Evolutionary conservation across 2,329 filamentous ascomycete species (phyloP), one percentile per base, ranked within the genome.

Genomic region (Pseudogymnoascus destructans): DNA sequence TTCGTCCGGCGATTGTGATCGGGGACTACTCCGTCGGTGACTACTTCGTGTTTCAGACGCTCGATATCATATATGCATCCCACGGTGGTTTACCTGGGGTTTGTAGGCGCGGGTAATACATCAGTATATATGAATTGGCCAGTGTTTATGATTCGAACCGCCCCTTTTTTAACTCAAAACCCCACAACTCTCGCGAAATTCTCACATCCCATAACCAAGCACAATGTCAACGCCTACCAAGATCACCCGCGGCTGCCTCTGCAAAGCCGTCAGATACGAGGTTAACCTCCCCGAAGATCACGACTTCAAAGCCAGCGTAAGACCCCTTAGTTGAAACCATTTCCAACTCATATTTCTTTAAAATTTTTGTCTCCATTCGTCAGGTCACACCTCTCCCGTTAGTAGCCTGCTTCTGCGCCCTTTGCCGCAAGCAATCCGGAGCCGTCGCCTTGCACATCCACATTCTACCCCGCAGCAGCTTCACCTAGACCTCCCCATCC

Each of bases 391-490:
- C 2, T 23, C 6, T 19, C 15, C 61, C 76, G 75, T 70, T 71
- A 60, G 66, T 68, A 49, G 78, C 74, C 4, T 81, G 78, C 65
- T 77, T 80, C 63, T 81, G 78, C 69, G 76, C 74, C 5, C 77
- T 79, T 64, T 80, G 77, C 67, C 77, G 78, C 64, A 76, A 76
- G 59, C 72, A 75, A 60, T 75, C 75, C 5, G 77, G 77, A 55
- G 66, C 73, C 3, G 71, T 80, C 58, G 67, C 78, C 63, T 70
- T 73, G 61, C 67, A 70, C 58, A 66, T 71, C 52, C 73, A 79
- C 64, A 64, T 58, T 3, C 63, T 77, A 0, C 71, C 71, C 4
- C 58, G 65, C 61, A 61, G 57, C 3, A 66, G 70, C 42, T 65
- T 78, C 21, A 63, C 59, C 2, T 77, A 65, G 66, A 57, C 59